Evolutionary conservation across 768 basidiomycete genomes (phyloP), one percentile per base, ranked within the genome.

Genomic region (Rhizopogon sp.): DNA sequence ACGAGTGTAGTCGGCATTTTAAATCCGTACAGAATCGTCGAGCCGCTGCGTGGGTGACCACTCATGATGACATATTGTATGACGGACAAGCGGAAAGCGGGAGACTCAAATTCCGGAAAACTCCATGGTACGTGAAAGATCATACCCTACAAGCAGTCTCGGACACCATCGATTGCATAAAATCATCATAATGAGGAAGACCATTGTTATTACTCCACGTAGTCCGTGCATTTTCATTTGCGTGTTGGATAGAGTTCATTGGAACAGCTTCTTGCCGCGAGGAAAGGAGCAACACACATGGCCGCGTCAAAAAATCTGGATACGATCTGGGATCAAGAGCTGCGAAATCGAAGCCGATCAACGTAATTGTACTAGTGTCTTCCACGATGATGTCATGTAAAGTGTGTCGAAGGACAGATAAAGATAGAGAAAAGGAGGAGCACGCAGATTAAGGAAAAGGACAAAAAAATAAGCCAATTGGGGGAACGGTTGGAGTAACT

Each of bases 401-500:
- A 20, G 46, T 17, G 46, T 47, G 46, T 35, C 46, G 20, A 47
- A 22, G 4, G 13, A 5, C 7, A 6, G 5, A 8, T 17, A 40
- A 46, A 25, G 25, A 25, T 25, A 25, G 25, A 25, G 17, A 20
- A 33, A 9, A 11, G n/a, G 17, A 14, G 5, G 43, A 16, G 39
- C 17, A 6, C 22, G 20, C 41, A 22, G 29, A 49, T 47, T 17
- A 50, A 50, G 52, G 35, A 51, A 53, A 51, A 9, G 25, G 31
- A 50, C 22, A 51, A 53, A 31, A 46, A 50, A 50, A 25, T 35
- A 35, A 37, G 52, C 52, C 13, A 53, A 53, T 51, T 25, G 25
- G 25, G 25, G 4, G 25, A 25, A 25, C 25, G 25, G 25, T 5
- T 37, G 35, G 35, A 37, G 10, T 5, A 37, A 37, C 11, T 37